phyloP scores from a whole-genome alignment of 306 rosid species.

The Vicia sativa region DNA sequence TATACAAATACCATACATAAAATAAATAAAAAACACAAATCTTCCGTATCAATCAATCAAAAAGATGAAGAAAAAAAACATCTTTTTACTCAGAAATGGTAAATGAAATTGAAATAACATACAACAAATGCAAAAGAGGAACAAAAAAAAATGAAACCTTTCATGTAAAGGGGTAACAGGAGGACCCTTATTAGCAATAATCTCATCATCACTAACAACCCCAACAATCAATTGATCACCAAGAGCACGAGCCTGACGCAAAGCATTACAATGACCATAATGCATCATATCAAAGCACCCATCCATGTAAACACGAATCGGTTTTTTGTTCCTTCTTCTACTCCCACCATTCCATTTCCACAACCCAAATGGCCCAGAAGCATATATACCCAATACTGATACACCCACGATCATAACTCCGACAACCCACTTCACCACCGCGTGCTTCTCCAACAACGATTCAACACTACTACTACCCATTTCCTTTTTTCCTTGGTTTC shows the following conservation, averaged over 20 bases:
- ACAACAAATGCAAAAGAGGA: no score
- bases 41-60: slow-evolving; percentile 8
- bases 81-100: neutral
- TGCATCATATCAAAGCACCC: slow-evolving; percentile 99
- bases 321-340: slow-evolving; percentile 63
- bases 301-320: slow-evolving; percentile 92
- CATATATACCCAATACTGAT: slow-evolving; percentile 45
- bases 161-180: slow-evolving; percentile 89
- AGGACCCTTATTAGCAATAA: slow-evolving; percentile 94
- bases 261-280: slow-evolving; percentile 96
- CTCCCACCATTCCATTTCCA: slow-evolving; percentile 23
- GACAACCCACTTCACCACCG: slow-evolving; percentile 58
- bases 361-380: slow-evolving; percentile 41
- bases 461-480: slow-evolving; percentile 49
- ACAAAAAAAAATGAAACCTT: slow-evolving; percentile 46
- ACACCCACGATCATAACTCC: slow-evolving; percentile 69
- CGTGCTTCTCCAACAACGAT: slow-evolving; percentile 31
- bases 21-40: neutral
- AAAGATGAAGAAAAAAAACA: neutral
- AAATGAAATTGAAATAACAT: neutral
- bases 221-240: slow-evolving; percentile 95
- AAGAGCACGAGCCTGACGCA: slow-evolving; percentile 96
- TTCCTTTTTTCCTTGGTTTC: neutral
- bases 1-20: neutral
- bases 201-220: slow-evolving; percentile 93